Evolutionary conservation across 257 asterid genomes (phyloP), one percentile per base, ranked within the genome.

Genomic region (Nicotiana undulata): DNA sequence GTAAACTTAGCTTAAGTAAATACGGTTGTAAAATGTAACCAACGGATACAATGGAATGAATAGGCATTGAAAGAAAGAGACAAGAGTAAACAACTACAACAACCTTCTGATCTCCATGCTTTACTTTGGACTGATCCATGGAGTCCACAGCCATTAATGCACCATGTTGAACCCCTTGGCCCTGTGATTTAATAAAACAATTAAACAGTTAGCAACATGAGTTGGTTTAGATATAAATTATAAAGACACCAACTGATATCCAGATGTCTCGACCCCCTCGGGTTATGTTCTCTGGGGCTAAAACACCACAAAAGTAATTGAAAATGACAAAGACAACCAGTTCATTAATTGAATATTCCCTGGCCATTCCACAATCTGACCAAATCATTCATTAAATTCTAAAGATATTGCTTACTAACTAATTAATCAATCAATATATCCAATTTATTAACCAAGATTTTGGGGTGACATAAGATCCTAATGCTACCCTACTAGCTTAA

Each of bases 101-200:
- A 9, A 87, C 92, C 92, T 89, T 89, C 26, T 86, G 90, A 53
- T 87, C 89, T 56, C 89, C 91, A 81, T 24, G 76, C 76, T 74
- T 86, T 79, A 85, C 85, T 63, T 84, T 82, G 20, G 87, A 80
- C 67, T 80, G 86, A 31, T 83, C 90, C 51, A 76, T 74, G n/a
- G 90, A 85, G 74, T 85, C 90, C 74, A 84, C 80, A 4, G 60
- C 86, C 17, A 79, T 52, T 24, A 84, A 31, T 28, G 85, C 44
- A 59, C 87, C 85, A 40, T 40, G 9, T 6, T 64, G 86, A 70
- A 59, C 83, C 6, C 88, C 85, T 66, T 84, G 67, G 76, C 90
- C 85, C 82, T 40, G 56, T 29, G 15, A 49, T 5, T 24, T 22
- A 77, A 8, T 22, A 55, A 18, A 46, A 65, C 10, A 72, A 46